phyloP scores from a whole-genome alignment of 768 basidiomycete species.

The Russula dissimulans region DNA sequence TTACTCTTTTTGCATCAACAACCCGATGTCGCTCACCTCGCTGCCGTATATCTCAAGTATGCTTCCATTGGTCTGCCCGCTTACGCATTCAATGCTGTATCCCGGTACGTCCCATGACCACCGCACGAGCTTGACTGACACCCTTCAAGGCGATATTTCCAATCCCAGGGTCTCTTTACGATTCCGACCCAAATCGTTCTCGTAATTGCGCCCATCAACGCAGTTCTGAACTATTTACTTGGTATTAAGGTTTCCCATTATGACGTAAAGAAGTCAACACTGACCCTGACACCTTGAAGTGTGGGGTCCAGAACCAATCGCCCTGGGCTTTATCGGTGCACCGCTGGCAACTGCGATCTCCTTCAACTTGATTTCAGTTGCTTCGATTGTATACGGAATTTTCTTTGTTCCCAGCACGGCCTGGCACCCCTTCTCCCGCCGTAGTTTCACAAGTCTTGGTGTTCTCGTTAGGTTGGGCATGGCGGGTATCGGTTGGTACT shows the following conservation, averaged over 20 bases:
- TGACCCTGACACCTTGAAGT: slow-evolving; percentile 31
- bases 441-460: slow-evolving; percentile 59
- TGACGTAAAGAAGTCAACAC: not conserved
- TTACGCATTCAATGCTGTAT: slow-evolving; percentile 48
- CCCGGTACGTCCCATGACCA: slow-evolving; percentile 30
- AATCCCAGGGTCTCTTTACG: slow-evolving; percentile 78
- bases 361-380: slow-evolving; percentile 71
- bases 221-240: slow-evolving; percentile 73
- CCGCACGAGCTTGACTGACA: not conserved
- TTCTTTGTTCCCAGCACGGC: slow-evolving; percentile 60
- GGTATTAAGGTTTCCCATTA: slow-evolving; percentile 36
- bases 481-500: slow-evolving; percentile 59
- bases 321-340: slow-evolving; percentile 86
- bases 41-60: slow-evolving; percentile 67
- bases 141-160: slow-evolving; percentile 54
- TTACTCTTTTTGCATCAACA: slow-evolving; percentile 72
- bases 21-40: slow-evolving; percentile 72
- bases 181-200: slow-evolving; percentile 80
- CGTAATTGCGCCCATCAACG: slow-evolving; percentile 80
- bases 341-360: slow-evolving; percentile 84
- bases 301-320: slow-evolving; percentile 72
- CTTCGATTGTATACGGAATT: slow-evolving; percentile 55
- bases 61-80: slow-evolving; percentile 74
- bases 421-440: slow-evolving; percentile 66
- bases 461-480: slow-evolving; percentile 67